phyloP scores from a whole-genome alignment of 2,329 filamentous ascomycete species.

The Cordyceps cateniannulata region DNA sequence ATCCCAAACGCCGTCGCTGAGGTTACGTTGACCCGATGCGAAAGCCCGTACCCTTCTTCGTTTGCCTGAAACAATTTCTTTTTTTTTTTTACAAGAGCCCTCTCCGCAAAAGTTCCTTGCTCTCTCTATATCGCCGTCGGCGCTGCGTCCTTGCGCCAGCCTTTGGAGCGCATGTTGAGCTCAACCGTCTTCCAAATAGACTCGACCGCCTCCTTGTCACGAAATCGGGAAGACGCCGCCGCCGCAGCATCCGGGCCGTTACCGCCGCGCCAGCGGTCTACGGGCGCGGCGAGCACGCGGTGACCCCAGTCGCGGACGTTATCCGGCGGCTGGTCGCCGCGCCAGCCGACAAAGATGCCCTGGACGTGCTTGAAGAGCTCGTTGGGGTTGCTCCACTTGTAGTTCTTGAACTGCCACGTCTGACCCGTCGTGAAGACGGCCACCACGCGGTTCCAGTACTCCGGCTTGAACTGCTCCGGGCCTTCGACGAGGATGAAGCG shows the following conservation, averaged over 20 bases:
- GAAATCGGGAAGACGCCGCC: conserved; percentile 56
- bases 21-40: conserved; percentile 5
- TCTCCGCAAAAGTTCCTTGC: neutral
- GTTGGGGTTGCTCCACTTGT: conserved; percentile 86
- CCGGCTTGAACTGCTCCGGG: conserved; percentile 90
- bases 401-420: conserved; percentile 96
- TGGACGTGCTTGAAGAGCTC: conserved; percentile 86
- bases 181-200: conserved; percentile 87
- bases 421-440: conserved; percentile 97
- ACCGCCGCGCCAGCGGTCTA: conserved; percentile 77
- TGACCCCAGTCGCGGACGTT: conserved; percentile 80
- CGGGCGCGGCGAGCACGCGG: conserved; percentile 66
- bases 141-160: conserved; percentile 70
- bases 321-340: conserved; percentile 71
- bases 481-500: conserved; percentile 95
- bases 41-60: neutral
- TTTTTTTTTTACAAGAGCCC: neutral
- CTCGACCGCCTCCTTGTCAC: conserved; percentile 90
- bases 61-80: neutral
- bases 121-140: conserved; percentile 42
- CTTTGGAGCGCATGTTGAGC: conserved; percentile 75
- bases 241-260: no score
- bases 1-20: conserved; percentile 10
- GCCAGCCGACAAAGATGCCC: conserved; percentile 87
- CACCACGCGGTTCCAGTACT: conserved; percentile 94